A percentile compares a stretch with the other conserved stretches of the same genome.
Conservation (phyloP, 345 rosid species). For the Eucalyptus sp. region DNA sequence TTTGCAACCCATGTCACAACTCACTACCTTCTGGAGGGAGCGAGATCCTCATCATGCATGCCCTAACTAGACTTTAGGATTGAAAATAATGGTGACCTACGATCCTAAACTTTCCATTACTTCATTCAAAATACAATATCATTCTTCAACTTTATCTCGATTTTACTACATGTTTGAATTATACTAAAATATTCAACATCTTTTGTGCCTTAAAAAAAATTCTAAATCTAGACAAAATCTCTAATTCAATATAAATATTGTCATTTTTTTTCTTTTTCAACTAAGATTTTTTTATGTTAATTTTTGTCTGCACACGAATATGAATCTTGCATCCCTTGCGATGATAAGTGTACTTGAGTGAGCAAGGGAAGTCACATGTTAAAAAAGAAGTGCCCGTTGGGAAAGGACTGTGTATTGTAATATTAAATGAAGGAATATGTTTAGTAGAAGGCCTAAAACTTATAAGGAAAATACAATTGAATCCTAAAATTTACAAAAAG, state of each 20-base stretch:
- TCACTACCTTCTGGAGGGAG: rapidly evolving
- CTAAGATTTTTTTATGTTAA: not conserved
- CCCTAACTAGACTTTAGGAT: not conserved
- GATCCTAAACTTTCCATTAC: not conserved
- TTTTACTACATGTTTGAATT: not conserved
- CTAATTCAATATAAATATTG: not conserved
- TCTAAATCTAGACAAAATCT: not conserved
- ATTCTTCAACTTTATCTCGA: not conserved
- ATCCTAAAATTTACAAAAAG: too few species aligned
- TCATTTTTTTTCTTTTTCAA: not conserved
- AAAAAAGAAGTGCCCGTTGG: not conserved
- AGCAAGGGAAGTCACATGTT: not conserved
- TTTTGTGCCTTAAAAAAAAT: not conserved
- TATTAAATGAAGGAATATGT: too few species aligned
- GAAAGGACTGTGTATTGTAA: not conserved
- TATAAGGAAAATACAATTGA: rapidly evolving
- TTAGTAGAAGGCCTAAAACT: rapidly evolving
- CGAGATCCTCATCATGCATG: not conserved
- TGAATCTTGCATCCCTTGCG: not conserved
- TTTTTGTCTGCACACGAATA: not conserved
- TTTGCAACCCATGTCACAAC: not conserved
- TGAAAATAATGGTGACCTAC: not conserved
- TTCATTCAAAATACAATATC: not conserved
- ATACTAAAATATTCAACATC: not conserved
- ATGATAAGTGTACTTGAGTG: too few species aligned